Evolutionary conservation across 176 grass and related monocot species (phyloP).

Genomic region (Melocanna baccifera): DNA sequence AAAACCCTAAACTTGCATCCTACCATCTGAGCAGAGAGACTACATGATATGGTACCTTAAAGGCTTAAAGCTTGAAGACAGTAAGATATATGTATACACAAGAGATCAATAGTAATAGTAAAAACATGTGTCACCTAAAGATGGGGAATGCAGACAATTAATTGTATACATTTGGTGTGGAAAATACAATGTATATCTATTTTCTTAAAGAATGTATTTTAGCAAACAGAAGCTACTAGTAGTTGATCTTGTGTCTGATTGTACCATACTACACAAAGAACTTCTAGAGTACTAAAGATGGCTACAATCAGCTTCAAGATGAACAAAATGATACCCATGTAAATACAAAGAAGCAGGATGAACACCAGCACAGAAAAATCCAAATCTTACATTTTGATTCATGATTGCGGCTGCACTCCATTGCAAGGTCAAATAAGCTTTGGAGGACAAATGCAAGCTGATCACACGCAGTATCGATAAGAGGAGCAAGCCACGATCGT

Average conservation of each 20-base stretch:
- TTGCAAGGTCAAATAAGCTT: conserved; percentile 90
- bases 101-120: not conserved
- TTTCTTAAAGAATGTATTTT: not conserved
- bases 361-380: not conserved
- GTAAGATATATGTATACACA: conserved; percentile 9
- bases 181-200: not conserved
- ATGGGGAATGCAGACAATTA: not conserved
- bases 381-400: conserved; percentile 56
- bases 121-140: not conserved
- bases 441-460: conserved; percentile 91
- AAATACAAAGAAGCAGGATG: conserved; percentile 10
- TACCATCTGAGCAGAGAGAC: not conserved
- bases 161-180: not conserved
- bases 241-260: not conserved
- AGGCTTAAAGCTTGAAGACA: not conserved
- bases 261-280: not conserved
- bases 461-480: conserved; percentile 90
- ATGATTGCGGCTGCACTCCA: conserved; percentile 63
- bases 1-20: too few relatives aligned
- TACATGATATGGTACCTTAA: not conserved
- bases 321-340: not conserved
- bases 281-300: not conserved
- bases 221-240: not conserved
- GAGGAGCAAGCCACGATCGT: conserved; percentile 83
- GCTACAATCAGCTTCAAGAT: not conserved